These are phyloP conservation scores for Aspergillus latus DNA, from an alignment of 2,329 filamentous ascomycete species.

Conservation along the genomic window DNA sequence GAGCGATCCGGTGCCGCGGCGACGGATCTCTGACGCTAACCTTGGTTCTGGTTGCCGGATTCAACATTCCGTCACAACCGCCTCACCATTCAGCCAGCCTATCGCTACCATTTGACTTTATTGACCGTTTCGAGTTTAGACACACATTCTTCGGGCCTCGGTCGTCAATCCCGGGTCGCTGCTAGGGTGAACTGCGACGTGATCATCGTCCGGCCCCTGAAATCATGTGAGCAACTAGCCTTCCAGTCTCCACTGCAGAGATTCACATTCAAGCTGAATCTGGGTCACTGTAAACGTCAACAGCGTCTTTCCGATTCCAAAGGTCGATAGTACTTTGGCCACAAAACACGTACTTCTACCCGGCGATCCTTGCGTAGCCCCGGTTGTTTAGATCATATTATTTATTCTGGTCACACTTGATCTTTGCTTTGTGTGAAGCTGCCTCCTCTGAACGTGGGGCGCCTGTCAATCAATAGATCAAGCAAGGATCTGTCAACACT, in stretches of 20 bases:
- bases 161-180: not conserved
- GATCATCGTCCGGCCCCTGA: slow-evolving; percentile 2
- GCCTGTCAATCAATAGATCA: slow-evolving; percentile 6
- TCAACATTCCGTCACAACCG: not conserved
- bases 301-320: not conserved
- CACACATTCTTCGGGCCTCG: not conserved
- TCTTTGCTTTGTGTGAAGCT: too few species aligned
- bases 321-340: not conserved
- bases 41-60: slow-evolving; percentile 10
- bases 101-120: not conserved
- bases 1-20: slow-evolving; percentile 37
- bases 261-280: not conserved
- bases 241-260: not conserved
- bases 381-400: not conserved
- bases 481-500: slow-evolving; percentile 4
- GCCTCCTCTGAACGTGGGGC: slow-evolving; percentile 3
- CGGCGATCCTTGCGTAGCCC: not conserved
- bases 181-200: not conserved
- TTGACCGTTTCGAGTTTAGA: slow-evolving; percentile 1
- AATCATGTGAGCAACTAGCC: slow-evolving; percentile 13
- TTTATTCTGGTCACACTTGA: not conserved
- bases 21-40: slow-evolving; percentile 31
- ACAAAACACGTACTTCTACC: slow-evolving; percentile 1
- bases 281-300: not conserved
- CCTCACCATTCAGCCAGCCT: not conserved